Percentiles rank a stretch among this genome's conserved stretches.
phyloP scores from a whole-genome alignment of 495 filamentous ascomycete species.

The Lindgomyces ingoldianus region DNA sequence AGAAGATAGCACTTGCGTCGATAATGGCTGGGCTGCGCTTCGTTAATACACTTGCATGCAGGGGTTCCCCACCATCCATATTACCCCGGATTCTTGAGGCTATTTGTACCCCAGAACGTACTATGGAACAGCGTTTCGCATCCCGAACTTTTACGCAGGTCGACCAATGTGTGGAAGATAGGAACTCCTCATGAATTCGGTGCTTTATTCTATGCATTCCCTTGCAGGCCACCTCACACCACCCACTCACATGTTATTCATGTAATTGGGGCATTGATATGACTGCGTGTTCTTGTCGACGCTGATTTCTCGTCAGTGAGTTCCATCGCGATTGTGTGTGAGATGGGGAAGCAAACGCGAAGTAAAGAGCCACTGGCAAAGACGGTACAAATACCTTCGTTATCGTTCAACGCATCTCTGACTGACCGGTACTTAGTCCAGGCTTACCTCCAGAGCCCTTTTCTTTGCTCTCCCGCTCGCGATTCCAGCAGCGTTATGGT shows the following conservation, averaged over 20 bases:
- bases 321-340: too few relatives aligned
- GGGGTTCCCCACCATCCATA: conserved; percentile 17
- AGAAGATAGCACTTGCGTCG: too few relatives aligned
- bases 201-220: not conserved
- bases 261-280: not conserved
- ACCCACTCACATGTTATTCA: not conserved
- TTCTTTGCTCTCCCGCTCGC: conserved; percentile 18
- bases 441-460: not conserved
- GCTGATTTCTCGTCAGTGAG: too few relatives aligned
- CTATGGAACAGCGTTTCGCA: conserved; percentile 1
- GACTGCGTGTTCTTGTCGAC: not conserved
- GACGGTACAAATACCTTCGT: too few relatives aligned
- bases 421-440: not conserved
- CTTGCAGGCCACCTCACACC: not conserved
- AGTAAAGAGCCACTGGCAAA: not conserved
- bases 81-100: conserved; percentile 26
- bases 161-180: conserved; percentile 8
- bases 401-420: too few relatives aligned
- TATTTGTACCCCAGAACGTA: conserved; percentile 1
- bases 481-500: conserved; percentile 4
- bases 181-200: too few relatives aligned
- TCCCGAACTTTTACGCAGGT: not conserved
- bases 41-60: not conserved
- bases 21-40: too few relatives aligned
- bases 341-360: not conserved